Base-by-base conservation (phyloP, 2,329 filamentous ascomycete species). In the Alternaria rosae region DNA sequence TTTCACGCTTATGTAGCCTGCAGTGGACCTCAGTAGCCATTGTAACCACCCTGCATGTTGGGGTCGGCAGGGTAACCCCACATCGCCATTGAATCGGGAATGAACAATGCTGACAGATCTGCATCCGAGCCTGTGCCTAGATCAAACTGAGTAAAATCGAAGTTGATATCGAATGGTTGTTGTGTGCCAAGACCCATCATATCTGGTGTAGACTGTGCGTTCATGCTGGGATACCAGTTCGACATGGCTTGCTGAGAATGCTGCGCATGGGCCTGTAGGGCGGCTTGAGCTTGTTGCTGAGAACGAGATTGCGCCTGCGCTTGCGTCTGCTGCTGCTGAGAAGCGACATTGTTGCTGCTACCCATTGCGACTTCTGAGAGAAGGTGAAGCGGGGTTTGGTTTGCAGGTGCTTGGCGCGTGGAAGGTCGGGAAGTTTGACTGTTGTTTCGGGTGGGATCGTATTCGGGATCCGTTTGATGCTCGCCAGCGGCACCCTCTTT, bases 331-430 rank as follows among this genome's bases (percentile, higher is more conserved):
- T 63, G 66, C 13, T 56, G 45, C 44, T 62, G 62, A 21, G 62
- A 47, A 41, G 66, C 38, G 13, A 54, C 57, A n/a, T 62, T 64
- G 53, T 66, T 73, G 54, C 71, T 76, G 62, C 71, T 77, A 9
- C 75, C 72, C 76, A 78, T 78, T 9, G 79, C 79, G n/a, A 79
- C 79, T 67, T 80, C 78, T 5, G 78, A 80, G 9, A 80, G 70
- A 23, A 80, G 71, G 56, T 79, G 78, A 7, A 80, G 70, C 8
- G 77, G 77, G 1, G 77, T 79, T 60, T 79, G 78, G 30, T 73
- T 78, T 2, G 70, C 54, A 10, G 76, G 69, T n/a, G 70, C 67
- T 32, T 73, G 75, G 12, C 66, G 64, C n/a, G 73, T 66, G 15
- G 68, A 64, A 17, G 65, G 45, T 9, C 67, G 68, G 1, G 64